Conservation (phyloP, 371 early-diverging fungal genomes). For the Rhizopus delemar region DNA sequence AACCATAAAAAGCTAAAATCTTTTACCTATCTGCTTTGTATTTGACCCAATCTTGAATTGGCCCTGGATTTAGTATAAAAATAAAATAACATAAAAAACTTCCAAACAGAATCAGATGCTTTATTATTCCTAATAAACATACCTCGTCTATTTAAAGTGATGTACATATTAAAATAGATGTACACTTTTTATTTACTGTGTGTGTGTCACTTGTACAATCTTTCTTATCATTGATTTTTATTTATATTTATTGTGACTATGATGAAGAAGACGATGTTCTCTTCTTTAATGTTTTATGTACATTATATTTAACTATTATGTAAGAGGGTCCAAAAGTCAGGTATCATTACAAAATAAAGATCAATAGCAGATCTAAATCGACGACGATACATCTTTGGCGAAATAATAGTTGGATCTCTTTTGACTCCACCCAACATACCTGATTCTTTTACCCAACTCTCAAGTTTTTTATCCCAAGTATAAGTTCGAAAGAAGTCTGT, state of each 20-base stretch:
- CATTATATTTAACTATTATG: conserved; percentile 3
- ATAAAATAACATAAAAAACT: not conserved
- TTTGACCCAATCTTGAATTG: not conserved
- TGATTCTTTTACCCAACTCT: conserved; percentile 93
- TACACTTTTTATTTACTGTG: no score
- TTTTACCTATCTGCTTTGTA: not conserved
- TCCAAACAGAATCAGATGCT: no score
- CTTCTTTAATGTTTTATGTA: conserved; percentile 29
- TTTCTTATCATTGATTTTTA: not conserved
- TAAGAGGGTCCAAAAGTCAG: conserved; percentile 58
- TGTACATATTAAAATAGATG: no score
- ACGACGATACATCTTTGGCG: conserved; percentile 89
- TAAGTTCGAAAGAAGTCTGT: conserved; percentile 92
- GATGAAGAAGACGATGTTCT: not conserved
- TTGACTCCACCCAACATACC: conserved; percentile 83
- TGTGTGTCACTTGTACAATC: no score
- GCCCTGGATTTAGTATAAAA: not conserved
- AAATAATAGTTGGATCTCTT: conserved; percentile 90
- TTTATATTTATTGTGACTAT: not conserved
- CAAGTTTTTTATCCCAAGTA: conserved; percentile 96
- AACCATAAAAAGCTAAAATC: not conserved
- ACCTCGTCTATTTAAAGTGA: not conserved
- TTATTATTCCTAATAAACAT: no score
- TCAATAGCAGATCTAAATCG: conserved; percentile 94
- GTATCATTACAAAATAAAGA: conserved; percentile 77